phyloP scores from a whole-genome alignment of 2,329 filamentous ascomycete species.

The Hymenoscyphus infarciens region DNA sequence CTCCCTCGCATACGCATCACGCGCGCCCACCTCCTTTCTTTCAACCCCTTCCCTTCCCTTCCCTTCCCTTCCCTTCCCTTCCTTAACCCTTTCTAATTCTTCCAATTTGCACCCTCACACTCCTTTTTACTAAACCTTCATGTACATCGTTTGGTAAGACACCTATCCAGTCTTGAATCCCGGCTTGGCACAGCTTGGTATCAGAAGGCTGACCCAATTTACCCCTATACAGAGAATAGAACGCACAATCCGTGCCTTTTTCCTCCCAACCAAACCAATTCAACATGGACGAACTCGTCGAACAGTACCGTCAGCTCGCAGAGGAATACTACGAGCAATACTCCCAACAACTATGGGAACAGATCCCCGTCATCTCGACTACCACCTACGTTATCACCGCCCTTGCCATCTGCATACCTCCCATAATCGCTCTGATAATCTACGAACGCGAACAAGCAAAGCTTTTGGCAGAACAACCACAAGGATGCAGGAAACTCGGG shows the following conservation, averaged over 20 bases:
- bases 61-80: conserved; percentile 7
- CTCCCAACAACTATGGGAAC: conserved; percentile 28
- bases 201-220: conserved; percentile 12
- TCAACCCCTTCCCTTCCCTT: conserved; percentile 9
- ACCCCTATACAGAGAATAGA: conserved; percentile 25
- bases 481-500: conserved; percentile 51
- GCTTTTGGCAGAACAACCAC: conserved; percentile 36
- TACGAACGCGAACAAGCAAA: conserved; percentile 34
- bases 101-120: conserved; percentile 20
- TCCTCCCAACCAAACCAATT: conserved; percentile 10
- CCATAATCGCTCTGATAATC: conserved; percentile 33
- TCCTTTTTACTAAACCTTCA: conserved; percentile 2
- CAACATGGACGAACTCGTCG: conserved; percentile 28
- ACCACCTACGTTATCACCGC: conserved; percentile 32
- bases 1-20: background rate
- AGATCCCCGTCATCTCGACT: conserved; percentile 32
- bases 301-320: conserved; percentile 28
- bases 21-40: conserved; percentile 3
- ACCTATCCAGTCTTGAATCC: background rate
- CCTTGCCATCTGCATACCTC: conserved; percentile 33
- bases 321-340: conserved; percentile 30
- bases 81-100: conserved; percentile 20
- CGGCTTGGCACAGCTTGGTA: background rate
- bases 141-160: conserved; percentile 30
- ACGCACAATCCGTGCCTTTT: conserved; percentile 28